Base-by-base conservation (phyloP, 164 flowering plant genomes). In the Magnolia changhungtana region DNA sequence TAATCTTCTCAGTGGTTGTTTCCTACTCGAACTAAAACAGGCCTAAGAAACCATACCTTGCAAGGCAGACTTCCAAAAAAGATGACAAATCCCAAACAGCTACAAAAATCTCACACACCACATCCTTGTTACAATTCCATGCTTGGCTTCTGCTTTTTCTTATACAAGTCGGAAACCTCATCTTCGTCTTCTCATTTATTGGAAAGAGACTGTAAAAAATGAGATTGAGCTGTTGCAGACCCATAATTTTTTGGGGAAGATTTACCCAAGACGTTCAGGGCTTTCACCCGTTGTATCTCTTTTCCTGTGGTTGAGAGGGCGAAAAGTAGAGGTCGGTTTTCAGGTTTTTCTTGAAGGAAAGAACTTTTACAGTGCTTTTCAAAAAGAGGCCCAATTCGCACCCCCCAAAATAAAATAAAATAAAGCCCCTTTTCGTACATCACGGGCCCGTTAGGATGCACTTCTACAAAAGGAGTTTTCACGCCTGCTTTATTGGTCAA, bases 191-290 rank as follows among this genome's bases (percentile, higher is more conserved):
- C 72, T 76, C 70, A 73, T 69, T 76, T 72, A 23, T 49, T 75
- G 8, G 74, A 24, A 50, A 50, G 24, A 13, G 7, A 19, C 7
- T 23, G 27, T 14, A n/a, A 7, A 72, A 55, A 55, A 50, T 55
- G 45, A 27, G 74, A 66, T 45, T 59, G 77, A 27, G 75, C 65
- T n/a, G 55, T 27, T 14, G 76, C 66, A 10, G 73, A 63, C 8
- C 8, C 49, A 24, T 2, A 18, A 31, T 18, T 73, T 23, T 76
- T 76, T 8, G 63, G 63, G 3, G 52, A 29, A 13, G 70, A 55
- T 78, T 81, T 81, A 55, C 77, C 83, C 49, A 81, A 72, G 45
- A 81, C 75, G 74, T 81, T 81, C 72, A 81, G 75, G 58, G 19
- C 20, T 51, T 65, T 81, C 75, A 78, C 69, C 52, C 83, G 59